These are phyloP conservation scores for Davidsoniella virescens DNA, from an alignment of 2,329 filamentous ascomycete genomes.

Conservation along the genomic window DNA sequence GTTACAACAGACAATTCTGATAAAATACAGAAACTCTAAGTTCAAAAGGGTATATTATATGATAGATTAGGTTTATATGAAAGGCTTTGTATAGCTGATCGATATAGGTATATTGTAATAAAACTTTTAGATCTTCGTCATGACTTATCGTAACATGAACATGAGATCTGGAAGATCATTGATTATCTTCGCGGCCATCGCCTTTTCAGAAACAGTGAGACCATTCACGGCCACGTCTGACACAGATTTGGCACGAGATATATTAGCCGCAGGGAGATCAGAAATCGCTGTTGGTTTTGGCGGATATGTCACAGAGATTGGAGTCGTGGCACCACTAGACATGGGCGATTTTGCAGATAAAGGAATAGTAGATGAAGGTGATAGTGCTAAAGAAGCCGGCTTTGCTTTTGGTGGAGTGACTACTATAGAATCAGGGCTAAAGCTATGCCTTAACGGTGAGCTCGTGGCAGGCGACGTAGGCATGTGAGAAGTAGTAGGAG, in stretches of 20 bases:
- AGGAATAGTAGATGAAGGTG: background rate
- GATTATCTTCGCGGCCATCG: background rate
- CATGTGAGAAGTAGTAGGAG: background rate
- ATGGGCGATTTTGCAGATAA: background rate
- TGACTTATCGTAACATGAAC: conserved; percentile 5
- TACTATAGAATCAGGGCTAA: background rate
- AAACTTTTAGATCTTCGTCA: too few relatives aligned
- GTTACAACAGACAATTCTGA: too few relatives aligned
- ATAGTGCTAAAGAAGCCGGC: background rate
- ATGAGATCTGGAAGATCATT: conserved; percentile 3
- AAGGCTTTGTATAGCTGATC: too few relatives aligned
- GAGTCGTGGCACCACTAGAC: background rate
- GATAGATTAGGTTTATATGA: too few relatives aligned
- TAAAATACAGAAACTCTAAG: too few relatives aligned
- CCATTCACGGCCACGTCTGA: too few relatives aligned
- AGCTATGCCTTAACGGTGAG: background rate
- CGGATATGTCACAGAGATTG: background rate
- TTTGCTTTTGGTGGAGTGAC: background rate
- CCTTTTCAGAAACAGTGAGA: background rate
- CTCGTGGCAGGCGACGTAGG: background rate
- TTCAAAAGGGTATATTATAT: too few relatives aligned
- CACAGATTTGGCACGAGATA: too few relatives aligned
- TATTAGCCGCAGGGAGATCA: too few relatives aligned
- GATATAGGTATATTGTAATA: too few relatives aligned
- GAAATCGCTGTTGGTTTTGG: background rate